Evolutionary conservation across 176 grass and related monocot species (phyloP), one percentile per base, ranked within the genome.

Genomic region (Pontederia crassipes): DNA sequence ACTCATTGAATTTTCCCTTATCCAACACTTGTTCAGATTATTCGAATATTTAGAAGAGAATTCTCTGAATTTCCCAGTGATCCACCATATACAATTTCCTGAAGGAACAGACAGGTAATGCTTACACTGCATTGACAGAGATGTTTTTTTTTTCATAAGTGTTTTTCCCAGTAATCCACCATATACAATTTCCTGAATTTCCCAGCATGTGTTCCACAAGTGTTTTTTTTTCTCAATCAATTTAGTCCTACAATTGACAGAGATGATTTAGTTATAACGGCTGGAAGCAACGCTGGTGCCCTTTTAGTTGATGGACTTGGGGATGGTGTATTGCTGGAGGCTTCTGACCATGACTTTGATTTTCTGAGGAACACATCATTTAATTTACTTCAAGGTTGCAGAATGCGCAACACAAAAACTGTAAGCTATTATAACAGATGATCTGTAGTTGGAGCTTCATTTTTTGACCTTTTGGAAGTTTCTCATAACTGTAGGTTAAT

Each of bases 341-440:
- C 88, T 78, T 51, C 63, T 56, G 80, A 70, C 64, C 93, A 92
- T 64, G 88, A 98, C 28, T 83, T 92, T 59, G 93, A 89, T 45
- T 92, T 92, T 65, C 70, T 98, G 73, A 82, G 93, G 68, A 82
- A 86, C 66, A 98, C 93, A 65, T 92, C 93, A 62, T 92, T 98
- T 81, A 98, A 98, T 69, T 76, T 98, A 70, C 78, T 98, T 60
- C 93, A 92, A 79, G 88, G 88, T 61, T 98, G 93, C 84, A 91
- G 88, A 68, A 98, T 98, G 88, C 84, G 93, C 81, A 98, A 92
- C 84, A 98, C 93, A 67, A 98, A 98, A 89, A 98, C 93, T 8
- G 84, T 98, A 86, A 5, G 84, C 79, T 57, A 0, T 56, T 73
- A 20, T 20, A 51, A 48, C 69, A 2, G 54, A 29, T 73, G 20